phyloP scores from a whole-genome alignment of 768 basidiomycete species.

The Coprinopsis marcescibilis region DNA sequence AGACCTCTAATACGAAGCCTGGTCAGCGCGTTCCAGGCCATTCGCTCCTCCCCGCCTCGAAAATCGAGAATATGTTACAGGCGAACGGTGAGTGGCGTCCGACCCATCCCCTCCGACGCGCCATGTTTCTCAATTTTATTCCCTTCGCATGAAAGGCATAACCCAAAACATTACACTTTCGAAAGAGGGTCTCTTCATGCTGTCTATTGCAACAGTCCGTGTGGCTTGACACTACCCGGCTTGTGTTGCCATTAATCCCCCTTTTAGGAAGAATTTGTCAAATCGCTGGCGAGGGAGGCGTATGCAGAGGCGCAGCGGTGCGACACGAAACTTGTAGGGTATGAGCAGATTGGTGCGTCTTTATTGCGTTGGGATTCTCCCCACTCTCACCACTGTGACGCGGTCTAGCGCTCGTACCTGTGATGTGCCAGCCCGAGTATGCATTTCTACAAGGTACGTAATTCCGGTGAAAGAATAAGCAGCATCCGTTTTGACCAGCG shows the following conservation, averaged over 20 bases:
- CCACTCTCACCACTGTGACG: slow-evolving; percentile 11
- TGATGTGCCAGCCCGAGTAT: slow-evolving; percentile 58
- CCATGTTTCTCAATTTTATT: slow-evolving; percentile 6
- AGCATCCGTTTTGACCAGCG: neutral
- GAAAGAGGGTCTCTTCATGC: slow-evolving; percentile 67
- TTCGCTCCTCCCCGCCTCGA: slow-evolving; percentile 57
- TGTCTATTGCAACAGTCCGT: slow-evolving; percentile 72
- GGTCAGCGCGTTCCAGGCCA: slow-evolving; percentile 55
- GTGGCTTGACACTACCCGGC: slow-evolving; percentile 1
- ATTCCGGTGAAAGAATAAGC: neutral
- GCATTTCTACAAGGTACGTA: slow-evolving; percentile 61
- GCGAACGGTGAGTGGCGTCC: slow-evolving; percentile 54
- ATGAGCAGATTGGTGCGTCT: slow-evolving; percentile 69
- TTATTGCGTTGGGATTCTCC: neutral
- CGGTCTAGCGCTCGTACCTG: slow-evolving; percentile 48
- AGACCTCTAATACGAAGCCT: slow-evolving; percentile 19
- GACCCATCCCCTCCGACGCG: neutral
- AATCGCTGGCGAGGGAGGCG: slow-evolving; percentile 64
- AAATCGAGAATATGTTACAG: slow-evolving; percentile 73
- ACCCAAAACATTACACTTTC: slow-evolving; percentile 60
- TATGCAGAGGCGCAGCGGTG: slow-evolving; percentile 55
- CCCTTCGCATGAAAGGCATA: slow-evolving; percentile 3
- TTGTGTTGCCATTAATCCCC: slow-evolving; percentile 9
- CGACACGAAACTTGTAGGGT: slow-evolving; percentile 54
- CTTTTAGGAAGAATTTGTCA: slow-evolving; percentile 78